phyloP scores from a whole-genome alignment of 371 early-diverging fungal genomes.

The Funneliformis caledonium region DNA sequence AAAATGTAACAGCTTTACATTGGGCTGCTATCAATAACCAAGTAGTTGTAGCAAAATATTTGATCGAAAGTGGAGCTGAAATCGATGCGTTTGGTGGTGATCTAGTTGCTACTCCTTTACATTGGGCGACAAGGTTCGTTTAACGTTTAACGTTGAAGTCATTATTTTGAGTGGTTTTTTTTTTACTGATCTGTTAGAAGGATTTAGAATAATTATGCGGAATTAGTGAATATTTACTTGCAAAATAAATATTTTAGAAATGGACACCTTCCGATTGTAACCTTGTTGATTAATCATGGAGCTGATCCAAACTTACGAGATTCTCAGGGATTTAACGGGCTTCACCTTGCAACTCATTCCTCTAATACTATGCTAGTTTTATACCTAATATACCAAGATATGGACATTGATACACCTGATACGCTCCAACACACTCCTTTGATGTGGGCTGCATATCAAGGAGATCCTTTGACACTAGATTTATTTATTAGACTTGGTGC shows the following conservation, averaged over 20 bases:
- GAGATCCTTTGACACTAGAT: slow-evolving; percentile 69
- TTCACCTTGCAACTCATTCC: slow-evolving; percentile 93
- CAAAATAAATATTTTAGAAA: slow-evolving; percentile 49
- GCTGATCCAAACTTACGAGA: slow-evolving; percentile 78
- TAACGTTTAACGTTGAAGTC: background rate
- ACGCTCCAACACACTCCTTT: slow-evolving; percentile 82
- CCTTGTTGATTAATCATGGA: slow-evolving; percentile 74
- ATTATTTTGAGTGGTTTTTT: background rate
- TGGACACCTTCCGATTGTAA: slow-evolving; percentile 75
- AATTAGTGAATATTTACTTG: background rate
- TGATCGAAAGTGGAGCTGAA: slow-evolving; percentile 82
- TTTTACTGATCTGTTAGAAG: slow-evolving; percentile 13
- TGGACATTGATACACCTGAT: slow-evolving; percentile 78
- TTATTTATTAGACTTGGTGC: slow-evolving; percentile 76
- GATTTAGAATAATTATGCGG: background rate
- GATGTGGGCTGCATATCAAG: slow-evolving; percentile 96
- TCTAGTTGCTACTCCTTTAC: slow-evolving; percentile 82
- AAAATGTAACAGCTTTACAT: slow-evolving; percentile 77
- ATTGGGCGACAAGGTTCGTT: slow-evolving; percentile 81
- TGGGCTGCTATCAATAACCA: slow-evolving; percentile 83
- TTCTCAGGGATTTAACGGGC: slow-evolving; percentile 85
- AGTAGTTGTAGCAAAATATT: slow-evolving; percentile 71
- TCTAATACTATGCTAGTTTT: slow-evolving; percentile 76
- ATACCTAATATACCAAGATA: slow-evolving; percentile 68
- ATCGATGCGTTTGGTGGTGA: slow-evolving; percentile 81